Base-by-base conservation (phyloP, 1,284 basidiomycete genomes). In the Ceratobasidium sp. region DNA sequence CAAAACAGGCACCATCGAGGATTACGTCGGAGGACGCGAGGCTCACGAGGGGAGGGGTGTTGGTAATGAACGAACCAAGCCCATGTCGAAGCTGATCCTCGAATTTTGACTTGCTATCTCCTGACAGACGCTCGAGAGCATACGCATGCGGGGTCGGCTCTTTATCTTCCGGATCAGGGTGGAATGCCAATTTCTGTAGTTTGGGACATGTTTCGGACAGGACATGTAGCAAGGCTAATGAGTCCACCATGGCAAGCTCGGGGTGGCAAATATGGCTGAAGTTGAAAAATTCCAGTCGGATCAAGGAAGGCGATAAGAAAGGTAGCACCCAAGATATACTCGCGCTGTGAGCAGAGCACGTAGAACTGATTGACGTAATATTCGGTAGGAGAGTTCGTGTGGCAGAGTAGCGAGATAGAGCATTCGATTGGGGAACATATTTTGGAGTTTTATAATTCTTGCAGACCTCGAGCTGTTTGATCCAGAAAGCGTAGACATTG, bases 401-500 rank as follows among this genome's bases (percentile, higher is more conserved):
- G 17, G 38, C 28, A 20, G 33, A 28, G 26, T 62, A 62, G 20
- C 26, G 56, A 33, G 23, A 33, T 26, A 57, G 26, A 4, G 56
- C 26, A 17, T 57, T 9, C 50, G 20, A n/a, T 52, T 20, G 50
- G 50, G 20, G 20, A 20, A 17, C 20, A n/a, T 20, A 52, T n/a
- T 17, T 17, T 6, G 6, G 50, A n/a, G 20, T 20, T 52, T 52
- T 17, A 20, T n/a, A 6, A n/a, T 52, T n/a, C 20, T n/a, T n/a
- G 20, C 50, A 52, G 17, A 52, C 17, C 20, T 52, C 50, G 6
- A 62, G 38, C 13, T 42, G 33, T 40, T 62, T 62, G 26, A 62
- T 42, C 59, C 59, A 62, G 6, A 17, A 20, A 7, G 59, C 38
- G 59, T 62, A 62, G 3, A 62, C 38, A 62, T 62, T 42, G 59